Evolutionary conservation across 176 grass and related monocot species (phyloP).

Genomic region (Phoenix roebelenii): DNA sequence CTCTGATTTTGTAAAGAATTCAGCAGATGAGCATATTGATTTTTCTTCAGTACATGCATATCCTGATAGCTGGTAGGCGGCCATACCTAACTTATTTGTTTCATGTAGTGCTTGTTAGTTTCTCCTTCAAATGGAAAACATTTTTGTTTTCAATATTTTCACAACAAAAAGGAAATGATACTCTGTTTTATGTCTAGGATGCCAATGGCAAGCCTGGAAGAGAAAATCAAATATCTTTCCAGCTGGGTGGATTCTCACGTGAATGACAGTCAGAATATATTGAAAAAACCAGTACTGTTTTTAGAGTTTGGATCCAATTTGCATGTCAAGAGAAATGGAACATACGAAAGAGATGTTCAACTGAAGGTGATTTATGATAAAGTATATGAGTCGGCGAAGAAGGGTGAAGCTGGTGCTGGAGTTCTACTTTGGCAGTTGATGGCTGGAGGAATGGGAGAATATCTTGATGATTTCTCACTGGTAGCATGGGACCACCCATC

Average conservation of each 20-base stretch:
- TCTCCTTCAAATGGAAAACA: not conserved
- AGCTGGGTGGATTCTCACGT: conserved; percentile 81
- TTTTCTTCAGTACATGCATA: conserved; percentile 92
- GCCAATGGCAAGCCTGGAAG: conserved; percentile 57
- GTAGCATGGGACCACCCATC: conserved; percentile 42
- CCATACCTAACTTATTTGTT: not conserved
- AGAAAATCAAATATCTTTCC: conserved; percentile 71
- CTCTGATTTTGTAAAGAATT: conserved; percentile 84
- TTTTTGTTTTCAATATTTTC: not conserved
- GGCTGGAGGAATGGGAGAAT: conserved; percentile 58
- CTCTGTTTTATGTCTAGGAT: conserved; percentile 41
- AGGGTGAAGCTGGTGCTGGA: conserved; percentile 50
- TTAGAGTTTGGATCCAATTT: conserved; percentile 64
- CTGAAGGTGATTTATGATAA: conserved; percentile 79
- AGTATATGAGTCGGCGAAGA: conserved; percentile 66
- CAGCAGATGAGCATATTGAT: conserved; percentile 70
- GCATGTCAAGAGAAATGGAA: conserved; percentile 31
- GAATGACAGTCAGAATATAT: conserved; percentile 58
- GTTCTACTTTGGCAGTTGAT: conserved; percentile 93
- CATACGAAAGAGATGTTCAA: conserved; percentile 48
- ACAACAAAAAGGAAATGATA: not conserved
- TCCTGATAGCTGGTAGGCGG: conserved; percentile 67
- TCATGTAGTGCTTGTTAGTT: not conserved
- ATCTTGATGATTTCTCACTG: conserved; percentile 63
- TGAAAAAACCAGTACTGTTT: conserved; percentile 85